Evolutionary conservation across 345 rosid genomes (phyloP), one percentile per base, ranked within the genome.

Genomic region (Eucalyptus virginea): DNA sequence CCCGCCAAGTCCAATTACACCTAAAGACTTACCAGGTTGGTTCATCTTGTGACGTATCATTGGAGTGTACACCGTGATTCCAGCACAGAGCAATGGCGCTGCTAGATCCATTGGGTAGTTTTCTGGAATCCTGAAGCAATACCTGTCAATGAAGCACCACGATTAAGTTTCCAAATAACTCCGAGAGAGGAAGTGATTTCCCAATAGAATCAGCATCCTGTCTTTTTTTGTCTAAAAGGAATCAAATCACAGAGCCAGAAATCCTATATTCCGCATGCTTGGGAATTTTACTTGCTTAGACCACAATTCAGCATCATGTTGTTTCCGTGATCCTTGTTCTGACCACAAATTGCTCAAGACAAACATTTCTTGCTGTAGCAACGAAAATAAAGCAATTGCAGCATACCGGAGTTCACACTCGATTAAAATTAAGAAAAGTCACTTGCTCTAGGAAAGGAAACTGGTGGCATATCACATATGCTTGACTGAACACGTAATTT

Each of bases 71-170:
- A 96, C 98, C 16, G 98, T 97, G 87, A 96, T 94, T 91, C 99
- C 97, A 90, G 98, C 99, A 92, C 98, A 96, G 26, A 97, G 98
- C 91, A 95, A 92, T 26, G 98, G 99, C 32, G 99, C 99, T 72
- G 98, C 97, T 62, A 92, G 93, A 85, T 94, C 96, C 94, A 94
- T 28, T 7, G 99, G 98, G 91, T 95, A 96, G 90, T 89, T 92
- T 52, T 91, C 86, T 30, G 99, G 97, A 91, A 98, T 95, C 91
- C 89, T 93, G 87, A 92, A 96, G 90, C 99, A 98, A 92, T 95
- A 98, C 93, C 99, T 98, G 92, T 92, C 91, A 80, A 88, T 87
- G 87, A 8, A 69, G 80, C 80, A 69, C 42, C 23, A 32, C 40
- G 17, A 69, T 69, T 17, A 69, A 32, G 23, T 32, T 67, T 17